A percentile compares a stretch with the other conserved stretches of the same genome.
Conservation (phyloP, 352 stramenopile genomes). For the Globisporangium barbulae region DNA sequence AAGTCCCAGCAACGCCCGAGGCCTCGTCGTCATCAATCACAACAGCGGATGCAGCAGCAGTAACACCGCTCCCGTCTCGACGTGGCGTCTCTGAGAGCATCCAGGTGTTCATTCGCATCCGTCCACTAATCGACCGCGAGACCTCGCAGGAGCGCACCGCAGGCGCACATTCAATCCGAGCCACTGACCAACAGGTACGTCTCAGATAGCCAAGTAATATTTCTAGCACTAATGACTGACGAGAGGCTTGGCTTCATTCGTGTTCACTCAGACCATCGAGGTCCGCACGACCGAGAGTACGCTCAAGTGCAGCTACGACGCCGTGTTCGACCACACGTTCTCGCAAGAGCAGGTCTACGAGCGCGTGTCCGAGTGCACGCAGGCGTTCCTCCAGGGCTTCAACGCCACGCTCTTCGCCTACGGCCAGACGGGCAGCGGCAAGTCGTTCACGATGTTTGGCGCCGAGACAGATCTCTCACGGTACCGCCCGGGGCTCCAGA, state of each 20-base stretch:
- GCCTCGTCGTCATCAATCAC: not conserved
- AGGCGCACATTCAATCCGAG: slow-evolving; percentile 36
- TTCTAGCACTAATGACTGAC: not conserved
- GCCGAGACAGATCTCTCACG: slow-evolving; percentile 66
- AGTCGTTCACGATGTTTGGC: slow-evolving; percentile 88
- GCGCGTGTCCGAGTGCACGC: slow-evolving; percentile 67
- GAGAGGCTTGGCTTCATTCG: not conserved
- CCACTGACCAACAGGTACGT: slow-evolving; percentile 40
- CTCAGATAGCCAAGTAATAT: not conserved
- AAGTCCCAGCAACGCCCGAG: slow-evolving; percentile 2
- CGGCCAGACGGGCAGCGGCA: slow-evolving; percentile 79
- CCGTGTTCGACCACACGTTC: slow-evolving; percentile 71
- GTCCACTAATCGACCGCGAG: slow-evolving; percentile 74
- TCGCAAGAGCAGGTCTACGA: slow-evolving; percentile 82
- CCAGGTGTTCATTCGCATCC: slow-evolving; percentile 83
- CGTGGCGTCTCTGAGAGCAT: slow-evolving; percentile 61
- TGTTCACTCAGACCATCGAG: slow-evolving; percentile 59
- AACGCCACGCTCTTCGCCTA: slow-evolving; percentile 87
- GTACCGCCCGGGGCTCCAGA: slow-evolving; percentile 69
- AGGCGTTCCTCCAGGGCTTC: slow-evolving; percentile 78
- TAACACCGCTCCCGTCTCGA: slow-evolving; percentile 4
- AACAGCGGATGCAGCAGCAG: not conserved
- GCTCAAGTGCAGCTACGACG: slow-evolving; percentile 80
- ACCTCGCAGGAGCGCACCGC: slow-evolving; percentile 27
- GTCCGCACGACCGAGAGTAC: slow-evolving; percentile 62